These are phyloP conservation scores for Penstemon newberryi DNA, from an alignment of 257 asterid genomes.

Conservation along the genomic window DNA sequence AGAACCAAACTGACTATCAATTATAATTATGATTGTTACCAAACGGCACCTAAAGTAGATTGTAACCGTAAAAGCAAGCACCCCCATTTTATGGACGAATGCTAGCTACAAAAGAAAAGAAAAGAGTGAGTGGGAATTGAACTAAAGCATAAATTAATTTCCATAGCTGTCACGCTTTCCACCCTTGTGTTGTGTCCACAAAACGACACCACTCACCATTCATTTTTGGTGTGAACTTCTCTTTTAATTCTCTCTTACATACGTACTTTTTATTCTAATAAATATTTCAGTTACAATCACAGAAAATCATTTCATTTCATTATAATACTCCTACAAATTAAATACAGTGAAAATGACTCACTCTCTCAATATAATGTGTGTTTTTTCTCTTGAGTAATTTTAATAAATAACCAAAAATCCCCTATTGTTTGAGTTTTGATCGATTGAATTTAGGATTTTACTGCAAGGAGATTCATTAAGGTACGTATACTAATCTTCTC, in stretches of 20 bases:
- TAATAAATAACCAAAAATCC: neutral
- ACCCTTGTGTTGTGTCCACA: slow-evolving; percentile 24
- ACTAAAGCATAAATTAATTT: too few relatives aligned
- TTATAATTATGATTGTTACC: too few relatives aligned
- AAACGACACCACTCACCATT: slow-evolving; percentile 24
- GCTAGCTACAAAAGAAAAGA: too few relatives aligned
- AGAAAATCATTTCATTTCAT: slow-evolving; percentile 27
- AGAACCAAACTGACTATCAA: too few relatives aligned
- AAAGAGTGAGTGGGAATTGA: too few relatives aligned
- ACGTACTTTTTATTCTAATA: neutral
- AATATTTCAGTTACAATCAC: slow-evolving; percentile 7
- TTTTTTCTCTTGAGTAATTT: neutral
- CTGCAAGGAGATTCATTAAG: slow-evolving; percentile 14
- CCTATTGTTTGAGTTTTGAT: neutral
- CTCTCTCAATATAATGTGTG: neutral
- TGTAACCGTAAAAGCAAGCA: too few relatives aligned
- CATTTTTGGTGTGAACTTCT: slow-evolving; percentile 6
- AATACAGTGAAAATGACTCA: slow-evolving; percentile 1
- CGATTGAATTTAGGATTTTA: neutral
- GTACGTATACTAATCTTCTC: neutral
- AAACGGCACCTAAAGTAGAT: too few relatives aligned
- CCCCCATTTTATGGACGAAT: too few relatives aligned
- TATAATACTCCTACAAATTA: neutral
- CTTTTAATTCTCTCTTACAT: neutral
- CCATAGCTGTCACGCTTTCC: neutral